phyloP scores from a whole-genome alignment of 768 basidiomycete species.

The Hypsizygus marmoreus region DNA sequence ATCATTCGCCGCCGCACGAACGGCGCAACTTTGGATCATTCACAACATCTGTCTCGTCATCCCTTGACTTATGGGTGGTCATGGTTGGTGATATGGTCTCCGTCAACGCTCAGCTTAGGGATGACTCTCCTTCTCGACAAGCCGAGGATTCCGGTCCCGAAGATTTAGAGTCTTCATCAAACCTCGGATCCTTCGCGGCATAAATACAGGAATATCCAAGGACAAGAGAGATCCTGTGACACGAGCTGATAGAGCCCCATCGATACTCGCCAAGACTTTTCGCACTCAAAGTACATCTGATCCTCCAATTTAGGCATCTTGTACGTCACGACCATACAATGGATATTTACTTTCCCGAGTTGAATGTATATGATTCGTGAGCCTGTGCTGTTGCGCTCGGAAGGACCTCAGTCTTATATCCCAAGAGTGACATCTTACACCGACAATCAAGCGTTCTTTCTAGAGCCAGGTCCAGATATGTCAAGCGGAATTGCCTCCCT shows the following conservation, averaged over 20 bases:
- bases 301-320: background rate
- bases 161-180: constrained; percentile 6
- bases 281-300: background rate
- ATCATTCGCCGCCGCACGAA: too few species aligned
- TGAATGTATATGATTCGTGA: background rate
- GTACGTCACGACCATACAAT: constrained; percentile 4
- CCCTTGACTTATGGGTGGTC: too few species aligned
- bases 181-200: constrained; percentile 22
- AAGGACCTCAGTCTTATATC: too few species aligned
- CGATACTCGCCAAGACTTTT: constrained; percentile 7
- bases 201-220: background rate
- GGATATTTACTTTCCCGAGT: background rate
- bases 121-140: background rate
- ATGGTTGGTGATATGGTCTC: background rate
- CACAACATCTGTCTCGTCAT: too few species aligned
- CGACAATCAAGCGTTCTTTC: constrained; percentile 3
- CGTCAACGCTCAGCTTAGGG: background rate
- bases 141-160: too few species aligned
- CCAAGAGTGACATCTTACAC: background rate
- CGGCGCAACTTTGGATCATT: too few species aligned
- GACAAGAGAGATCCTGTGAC: constrained; percentile 1
- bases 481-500: too few species aligned
- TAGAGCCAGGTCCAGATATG: too few species aligned
- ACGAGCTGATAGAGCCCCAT: background rate
- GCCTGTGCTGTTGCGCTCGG: too few species aligned